Evolutionary conservation across 805 yeast species (phyloP), one percentile per base, ranked within the genome.

Genomic region (Pichia thaimueangensis): DNA sequence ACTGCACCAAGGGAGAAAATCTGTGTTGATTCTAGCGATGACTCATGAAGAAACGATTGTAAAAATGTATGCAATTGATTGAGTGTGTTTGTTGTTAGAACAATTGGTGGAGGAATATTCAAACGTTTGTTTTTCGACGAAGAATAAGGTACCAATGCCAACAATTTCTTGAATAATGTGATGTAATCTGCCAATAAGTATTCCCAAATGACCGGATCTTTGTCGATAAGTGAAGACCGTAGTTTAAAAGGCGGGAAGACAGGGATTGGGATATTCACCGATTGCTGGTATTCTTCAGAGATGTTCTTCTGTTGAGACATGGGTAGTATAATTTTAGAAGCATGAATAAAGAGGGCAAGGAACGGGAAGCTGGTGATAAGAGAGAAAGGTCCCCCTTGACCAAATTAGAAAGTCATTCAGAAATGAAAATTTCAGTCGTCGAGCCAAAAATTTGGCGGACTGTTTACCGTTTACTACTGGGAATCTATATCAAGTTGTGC

Each of bases 181-280:
- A 82, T 75, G 58, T 82, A 84, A 3, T 75, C 74, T 50, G 81
- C 86, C 15, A 84, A 60, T 17, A 82, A 61, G 57, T 82, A 87
- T 4, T 74, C 82, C 88, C 91, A 84, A 8, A 84, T 84, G 19
- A 84, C 88, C 0, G 94, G 94, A 56, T 84, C 94, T 47, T 77
- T 83, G 55, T 84, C 93, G 6, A 82, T 80, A 56, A 84, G 64
- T n/a, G 86, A 78, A 0, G 89, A 83, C 28, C 93, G 67, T 22
- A 84, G 69, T 47, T 74, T 74, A 62, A 83, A 82, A 2, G 89
- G 88, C 8, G 93, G 93, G 46, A 77, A 84, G 21, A 74, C 38
- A 13, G 51, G 51, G 5, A 48, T 48, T 10, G 51, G 48, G 20
- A 48, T 38, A 11, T 35, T 35, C 3, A 48, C 25, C 30, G 24